These are phyloP conservation scores for Coniochaeta sp. DNA, from an alignment of 2,329 filamentous ascomycete genomes.

Conservation along the genomic window DNA sequence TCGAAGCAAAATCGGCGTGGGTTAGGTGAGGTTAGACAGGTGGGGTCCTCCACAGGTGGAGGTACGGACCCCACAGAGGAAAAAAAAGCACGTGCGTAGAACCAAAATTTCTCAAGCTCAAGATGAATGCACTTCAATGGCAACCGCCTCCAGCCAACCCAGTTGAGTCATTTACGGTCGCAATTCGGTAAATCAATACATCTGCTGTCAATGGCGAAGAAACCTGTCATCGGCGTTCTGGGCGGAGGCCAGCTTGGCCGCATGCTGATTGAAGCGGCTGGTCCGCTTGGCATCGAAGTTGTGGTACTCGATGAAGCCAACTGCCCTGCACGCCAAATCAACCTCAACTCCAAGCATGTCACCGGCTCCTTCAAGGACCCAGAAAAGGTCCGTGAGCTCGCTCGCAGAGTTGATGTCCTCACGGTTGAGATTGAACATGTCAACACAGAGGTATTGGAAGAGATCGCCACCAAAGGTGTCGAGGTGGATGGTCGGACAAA, in stretches of 20 bases:
- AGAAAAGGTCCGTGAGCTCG: constrained; percentile 71
- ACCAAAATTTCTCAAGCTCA: not conserved
- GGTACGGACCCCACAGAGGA: too few species aligned
- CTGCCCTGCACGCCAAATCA: constrained; percentile 80
- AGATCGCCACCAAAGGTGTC: constrained; percentile 61
- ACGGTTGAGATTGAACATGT: constrained; percentile 96
- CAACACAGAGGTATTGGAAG: constrained; percentile 80
- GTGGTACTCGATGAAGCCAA: constrained; percentile 71
- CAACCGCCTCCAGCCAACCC: not conserved
- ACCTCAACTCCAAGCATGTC: constrained; percentile 65
- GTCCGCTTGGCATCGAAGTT: constrained; percentile 65
- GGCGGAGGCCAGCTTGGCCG: constrained; percentile 73
- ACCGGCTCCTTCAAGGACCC: constrained; percentile 83
- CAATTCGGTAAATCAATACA: not conserved
- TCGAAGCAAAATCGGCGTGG: too few species aligned
- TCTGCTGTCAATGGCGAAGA: constrained; percentile 3
- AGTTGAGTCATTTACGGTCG: not conserved
- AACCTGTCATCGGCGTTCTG: constrained; percentile 42
- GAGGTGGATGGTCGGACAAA: constrained; percentile 37
- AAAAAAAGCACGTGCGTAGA: not conserved
- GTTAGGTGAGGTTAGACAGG: not conserved
- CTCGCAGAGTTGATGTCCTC: constrained; percentile 67
- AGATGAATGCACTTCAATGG: not conserved
- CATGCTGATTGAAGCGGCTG: constrained; percentile 88
- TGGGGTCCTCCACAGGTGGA: not conserved